Base-by-base conservation (phyloP, 306 rosid genomes). In the Senna tora region DNA sequence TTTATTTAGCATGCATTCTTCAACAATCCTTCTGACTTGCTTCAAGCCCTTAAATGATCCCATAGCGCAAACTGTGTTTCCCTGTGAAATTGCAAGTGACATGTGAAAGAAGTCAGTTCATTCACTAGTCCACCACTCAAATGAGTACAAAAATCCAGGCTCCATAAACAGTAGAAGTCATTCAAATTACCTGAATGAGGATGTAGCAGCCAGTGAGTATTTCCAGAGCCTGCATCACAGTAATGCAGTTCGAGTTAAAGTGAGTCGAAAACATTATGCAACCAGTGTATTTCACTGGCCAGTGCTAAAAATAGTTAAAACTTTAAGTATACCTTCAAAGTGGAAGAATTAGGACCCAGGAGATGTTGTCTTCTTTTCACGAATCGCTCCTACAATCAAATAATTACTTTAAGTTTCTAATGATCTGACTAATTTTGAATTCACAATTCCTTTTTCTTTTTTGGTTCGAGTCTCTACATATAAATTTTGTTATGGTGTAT, bases 21-120 rank as follows among this genome's bases (percentile, higher is more conserved):
- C 97, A 67, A 93, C 92, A 51, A 93, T 79, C 83, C 81, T 86
- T 83, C 97, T 84, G 22, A 91, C 85, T 84, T 83, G 90, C 84
- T 93, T 93, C 67, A 93, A 82, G 55, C 97, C 97, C 82, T 87
- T 91, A 77, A 87, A 89, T 39, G 96, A 84, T 74, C 98, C 98
- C 96, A 91, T 89, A 16, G 93, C 89, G 34, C 96, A 73, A 80
- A 91, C 97, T 0, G 98, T 86, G 68, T 85, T 89, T 60, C 98
- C 98, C 98, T 93, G 69, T 49, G 46, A 34, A 74, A 79, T 78
- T 36, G 57, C 55, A 33, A 75, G 39, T 13, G 21, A 67, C 63
- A 47, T 22, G 52, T 42, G 20, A 55, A 73, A 54, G 9, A 51
- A 69, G 61, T 71, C 12, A 50, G 55, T 20, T 41, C 78, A 73